Conservation (phyloP, 139 green algal species). For the Tetraselmis chui region DNA sequence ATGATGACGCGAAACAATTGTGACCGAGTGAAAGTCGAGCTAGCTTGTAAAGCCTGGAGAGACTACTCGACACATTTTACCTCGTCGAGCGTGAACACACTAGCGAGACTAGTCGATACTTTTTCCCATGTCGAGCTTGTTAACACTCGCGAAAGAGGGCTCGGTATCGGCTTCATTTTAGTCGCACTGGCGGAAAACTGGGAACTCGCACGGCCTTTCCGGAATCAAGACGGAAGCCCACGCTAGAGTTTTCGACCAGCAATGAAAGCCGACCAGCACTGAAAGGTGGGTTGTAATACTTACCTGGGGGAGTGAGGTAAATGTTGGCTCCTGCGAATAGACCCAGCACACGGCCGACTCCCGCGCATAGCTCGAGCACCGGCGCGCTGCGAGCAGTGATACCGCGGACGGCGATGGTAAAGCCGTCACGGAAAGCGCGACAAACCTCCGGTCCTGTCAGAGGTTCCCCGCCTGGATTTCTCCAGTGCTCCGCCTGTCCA, state of each 20-base stretch:
- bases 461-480: too few relatives aligned
- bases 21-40: too few relatives aligned
- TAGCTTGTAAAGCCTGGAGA: too few relatives aligned
- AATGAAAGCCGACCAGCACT: not conserved
- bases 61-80: too few relatives aligned
- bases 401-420: not conserved
- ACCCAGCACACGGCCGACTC: not conserved
- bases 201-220: not conserved
- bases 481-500: too few relatives aligned
- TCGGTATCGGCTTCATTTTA: too few relatives aligned
- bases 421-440: not conserved
- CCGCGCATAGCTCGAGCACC: not conserved
- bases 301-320: not conserved
- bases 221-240: not conserved
- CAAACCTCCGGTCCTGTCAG: too few relatives aligned
- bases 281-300: not conserved
- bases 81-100: too few relatives aligned
- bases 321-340: not conserved
- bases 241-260: not conserved
- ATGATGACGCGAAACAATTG: too few relatives aligned
- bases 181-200: not conserved
- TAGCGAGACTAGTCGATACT: too few relatives aligned
- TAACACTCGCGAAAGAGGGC: too few relatives aligned
- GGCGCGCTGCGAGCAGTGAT: not conserved
- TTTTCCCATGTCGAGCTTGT: too few relatives aligned